These are phyloP conservation scores for Raphanus sativus DNA, from an alignment of 345 rosid genomes.

Conservation along the genomic window DNA sequence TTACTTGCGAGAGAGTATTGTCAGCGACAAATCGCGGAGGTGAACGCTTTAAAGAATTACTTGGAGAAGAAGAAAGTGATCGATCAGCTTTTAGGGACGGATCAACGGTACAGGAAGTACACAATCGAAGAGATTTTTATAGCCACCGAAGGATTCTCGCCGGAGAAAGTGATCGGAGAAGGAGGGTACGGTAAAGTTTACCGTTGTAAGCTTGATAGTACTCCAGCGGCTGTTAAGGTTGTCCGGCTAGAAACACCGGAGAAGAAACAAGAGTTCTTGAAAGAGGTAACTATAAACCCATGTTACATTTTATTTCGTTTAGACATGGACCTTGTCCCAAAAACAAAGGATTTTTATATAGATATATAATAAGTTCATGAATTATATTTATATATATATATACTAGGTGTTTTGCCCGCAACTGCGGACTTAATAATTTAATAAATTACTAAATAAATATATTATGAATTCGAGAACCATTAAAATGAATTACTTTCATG, in stretches of 20 bases:
- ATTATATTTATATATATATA: too few relatives aligned
- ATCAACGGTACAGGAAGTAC: slow-evolving; percentile 70
- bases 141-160: slow-evolving; percentile 69
- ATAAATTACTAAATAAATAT: too few relatives aligned
- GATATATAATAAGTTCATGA: too few relatives aligned
- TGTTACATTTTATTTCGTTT: too few relatives aligned
- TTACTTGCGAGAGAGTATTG: slow-evolving; percentile 59
- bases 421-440: too few relatives aligned
- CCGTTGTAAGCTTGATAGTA: slow-evolving; percentile 69
- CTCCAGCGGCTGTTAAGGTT: slow-evolving; percentile 82
- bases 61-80: slow-evolving; percentile 65
- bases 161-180: slow-evolving; percentile 65
- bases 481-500: too few relatives aligned
- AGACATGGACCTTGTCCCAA: too few relatives aligned
- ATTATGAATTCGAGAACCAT: too few relatives aligned
- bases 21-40: slow-evolving; percentile 69
- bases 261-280: slow-evolving; percentile 75
- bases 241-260: slow-evolving; percentile 52
- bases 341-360: too few relatives aligned
- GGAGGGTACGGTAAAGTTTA: slow-evolving; percentile 91
- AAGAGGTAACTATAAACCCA: slow-evolving; percentile 51
- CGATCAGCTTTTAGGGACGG: slow-evolving; percentile 55
- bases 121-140: slow-evolving; percentile 53
- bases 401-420: too few relatives aligned
- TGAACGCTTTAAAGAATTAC: slow-evolving; percentile 59